These are phyloP conservation scores for Cercospora sojina DNA, from an alignment of 2,329 filamentous ascomycete species.

Conservation along the genomic window DNA sequence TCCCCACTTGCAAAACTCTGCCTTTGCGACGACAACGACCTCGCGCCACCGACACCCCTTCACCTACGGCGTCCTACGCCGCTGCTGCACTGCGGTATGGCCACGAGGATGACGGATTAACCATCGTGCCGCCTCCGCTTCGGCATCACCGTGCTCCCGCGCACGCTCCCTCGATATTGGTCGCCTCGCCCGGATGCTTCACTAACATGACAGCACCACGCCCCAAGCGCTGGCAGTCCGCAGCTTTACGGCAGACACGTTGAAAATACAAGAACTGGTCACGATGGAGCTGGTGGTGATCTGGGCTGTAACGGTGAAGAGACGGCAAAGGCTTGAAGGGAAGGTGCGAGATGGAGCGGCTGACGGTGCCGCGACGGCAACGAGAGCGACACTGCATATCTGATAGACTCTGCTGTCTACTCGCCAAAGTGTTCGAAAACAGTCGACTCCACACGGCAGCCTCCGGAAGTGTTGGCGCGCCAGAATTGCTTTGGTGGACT, in stretches of 20 bases:
- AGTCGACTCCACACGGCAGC: not conserved
- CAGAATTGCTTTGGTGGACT: not conserved
- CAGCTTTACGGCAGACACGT: not conserved
- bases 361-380: not conserved
- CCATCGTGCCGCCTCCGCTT: not conserved
- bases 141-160: not conserved
- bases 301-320: not conserved
- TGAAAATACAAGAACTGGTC: not conserved
- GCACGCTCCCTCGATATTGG: too few species aligned
- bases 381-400: constrained; percentile 4
- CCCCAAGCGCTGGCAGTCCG: not conserved
- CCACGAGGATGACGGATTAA: not conserved
- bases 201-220: not conserved
- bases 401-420: constrained; percentile 8
- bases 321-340: not conserved
- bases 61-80: not conserved
- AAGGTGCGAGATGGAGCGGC: not conserved
- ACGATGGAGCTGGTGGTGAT: not conserved
- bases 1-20: not conserved
- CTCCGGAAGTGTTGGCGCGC: constrained; percentile 17
- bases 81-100: not conserved
- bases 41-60: not conserved
- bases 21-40: not conserved
- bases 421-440: not conserved
- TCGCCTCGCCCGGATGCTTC: not conserved